A percentile compares a stretch with the other conserved stretches of the same genome.
Conservation (phyloP, 2,329 filamentous ascomycete genomes). For the Byssochlamys sp. region DNA sequence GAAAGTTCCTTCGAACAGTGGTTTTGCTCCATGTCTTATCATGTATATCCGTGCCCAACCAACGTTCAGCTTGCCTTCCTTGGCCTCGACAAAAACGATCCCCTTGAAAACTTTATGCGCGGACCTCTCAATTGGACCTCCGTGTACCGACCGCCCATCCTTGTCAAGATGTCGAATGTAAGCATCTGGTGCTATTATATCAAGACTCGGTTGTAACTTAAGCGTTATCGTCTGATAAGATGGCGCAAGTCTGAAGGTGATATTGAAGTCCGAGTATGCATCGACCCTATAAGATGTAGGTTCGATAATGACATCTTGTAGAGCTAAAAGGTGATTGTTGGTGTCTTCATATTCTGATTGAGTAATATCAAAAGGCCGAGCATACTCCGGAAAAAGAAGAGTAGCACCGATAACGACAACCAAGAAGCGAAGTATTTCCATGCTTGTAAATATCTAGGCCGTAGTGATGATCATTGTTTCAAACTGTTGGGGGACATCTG, state of each 20-base stretch:
- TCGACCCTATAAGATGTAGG: neutral
- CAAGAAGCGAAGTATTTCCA: neutral
- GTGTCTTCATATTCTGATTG: neutral
- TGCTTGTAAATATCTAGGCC: neutral
- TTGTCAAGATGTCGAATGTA: neutral
- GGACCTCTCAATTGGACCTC: neutral
- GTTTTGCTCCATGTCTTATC: neutral
- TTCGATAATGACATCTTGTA: neutral
- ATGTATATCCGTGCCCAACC: neutral
- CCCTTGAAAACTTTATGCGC: neutral
- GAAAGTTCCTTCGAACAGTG: neutral
- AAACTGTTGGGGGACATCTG: neutral
- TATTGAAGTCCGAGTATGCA: neutral
- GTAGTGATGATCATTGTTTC: neutral
- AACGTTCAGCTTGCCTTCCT: neutral
- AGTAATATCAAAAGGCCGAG: neutral
- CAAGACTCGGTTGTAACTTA: constrained; percentile 45
- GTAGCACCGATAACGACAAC: neutral
- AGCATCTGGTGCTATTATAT: constrained; percentile 55
- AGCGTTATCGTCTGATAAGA: neutral
- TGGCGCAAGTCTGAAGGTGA: neutral
- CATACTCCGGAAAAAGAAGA: neutral
- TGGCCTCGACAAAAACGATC: neutral
- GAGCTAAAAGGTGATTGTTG: neutral
- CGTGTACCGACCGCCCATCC: neutral